Evolutionary conservation across 75 land plant genomes (phyloP).

Genomic region (Selaginella moellendorffii): DNA sequence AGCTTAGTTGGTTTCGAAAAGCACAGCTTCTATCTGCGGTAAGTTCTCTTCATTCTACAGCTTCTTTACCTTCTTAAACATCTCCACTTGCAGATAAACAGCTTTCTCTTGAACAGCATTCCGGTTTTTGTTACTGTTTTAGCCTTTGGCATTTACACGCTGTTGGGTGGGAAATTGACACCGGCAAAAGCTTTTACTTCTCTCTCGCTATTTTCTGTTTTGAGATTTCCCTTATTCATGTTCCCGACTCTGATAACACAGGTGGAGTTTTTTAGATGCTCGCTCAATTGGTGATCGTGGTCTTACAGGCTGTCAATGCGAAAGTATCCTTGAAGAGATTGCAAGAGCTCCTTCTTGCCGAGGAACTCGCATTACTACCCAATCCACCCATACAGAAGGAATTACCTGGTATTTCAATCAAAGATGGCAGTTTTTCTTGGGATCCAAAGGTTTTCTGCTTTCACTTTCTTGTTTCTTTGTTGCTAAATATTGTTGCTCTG

Average conservation of each 20-base stretch:
- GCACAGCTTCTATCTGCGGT: constrained; percentile 72
- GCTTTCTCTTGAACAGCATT: constrained; percentile 70
- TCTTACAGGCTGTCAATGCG: constrained; percentile 64
- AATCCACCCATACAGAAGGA: constrained; percentile 67
- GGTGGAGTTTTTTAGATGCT: constrained; percentile 23
- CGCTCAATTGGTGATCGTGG: not conserved
- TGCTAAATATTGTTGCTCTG: not conserved
- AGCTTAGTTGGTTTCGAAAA: constrained; percentile 81
- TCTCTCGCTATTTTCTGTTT: constrained; percentile 84
- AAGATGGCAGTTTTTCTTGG: constrained; percentile 84
- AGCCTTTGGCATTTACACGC: constrained; percentile 71
- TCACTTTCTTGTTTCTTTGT: not conserved
- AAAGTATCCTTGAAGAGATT: constrained; percentile 85
- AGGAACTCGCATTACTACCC: constrained; percentile 51
- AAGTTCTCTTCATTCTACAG: constrained; percentile 5
- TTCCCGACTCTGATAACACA: constrained; percentile 83
- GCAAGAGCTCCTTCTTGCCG: constrained; percentile 67
- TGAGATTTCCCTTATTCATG: constrained; percentile 82
- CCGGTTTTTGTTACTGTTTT: constrained; percentile 75
- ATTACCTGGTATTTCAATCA: constrained; percentile 67
- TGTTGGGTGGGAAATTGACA: constrained; percentile 75
- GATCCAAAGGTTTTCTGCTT: constrained; percentile 48
- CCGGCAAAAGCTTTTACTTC: constrained; percentile 93
- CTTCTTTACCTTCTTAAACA: not conserved
- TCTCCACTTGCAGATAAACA: constrained; percentile 42